phyloP scores from a whole-genome alignment of 805 yeast species.

The Komagataella pastoris region DNA sequence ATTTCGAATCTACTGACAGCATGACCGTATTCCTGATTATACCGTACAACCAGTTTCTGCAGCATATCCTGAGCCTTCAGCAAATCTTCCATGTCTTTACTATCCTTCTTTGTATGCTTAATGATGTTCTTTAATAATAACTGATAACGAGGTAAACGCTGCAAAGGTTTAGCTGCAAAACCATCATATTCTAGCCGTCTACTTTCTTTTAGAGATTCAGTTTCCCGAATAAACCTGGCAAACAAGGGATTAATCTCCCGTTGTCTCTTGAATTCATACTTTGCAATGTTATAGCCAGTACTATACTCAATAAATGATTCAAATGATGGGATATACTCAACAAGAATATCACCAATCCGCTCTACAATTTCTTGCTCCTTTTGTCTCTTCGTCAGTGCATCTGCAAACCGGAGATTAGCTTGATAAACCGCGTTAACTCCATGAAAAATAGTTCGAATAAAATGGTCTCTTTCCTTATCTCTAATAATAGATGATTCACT shows the following conservation, averaged over 20 bases:
- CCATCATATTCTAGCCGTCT: conserved; percentile 88
- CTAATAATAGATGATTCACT: conserved; percentile 82
- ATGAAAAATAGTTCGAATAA: conserved; percentile 83
- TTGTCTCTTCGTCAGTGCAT: conserved; percentile 79
- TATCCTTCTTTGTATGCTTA: conserved; percentile 67
- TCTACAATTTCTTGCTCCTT: conserved; percentile 74
- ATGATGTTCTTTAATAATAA: conserved; percentile 69
- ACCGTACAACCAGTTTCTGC: conserved; percentile 59
- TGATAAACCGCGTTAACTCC: conserved; percentile 80
- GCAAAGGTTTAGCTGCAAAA: conserved; percentile 87
- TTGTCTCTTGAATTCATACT: conserved; percentile 89
- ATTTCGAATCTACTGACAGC: conserved; percentile 87
- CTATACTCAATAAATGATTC: conserved; percentile 91
- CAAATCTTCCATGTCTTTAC: conserved; percentile 58
- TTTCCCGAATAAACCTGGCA: conserved; percentile 87
- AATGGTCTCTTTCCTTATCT: conserved; percentile 78
- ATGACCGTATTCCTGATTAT: conserved; percentile 83
- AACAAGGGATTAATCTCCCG: conserved; percentile 81
- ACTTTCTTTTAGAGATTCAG: conserved; percentile 72
- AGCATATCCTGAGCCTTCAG: conserved; percentile 64
- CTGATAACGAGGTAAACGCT: conserved; percentile 92
- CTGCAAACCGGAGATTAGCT: conserved; percentile 76
- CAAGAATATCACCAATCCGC: conserved; percentile 75
- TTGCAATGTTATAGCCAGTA: conserved; percentile 90
- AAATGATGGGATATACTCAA: conserved; percentile 74